These are phyloP conservation scores for Zygoascus ofunaensis DNA, from an alignment of 805 yeast species.

Conservation along the genomic window DNA sequence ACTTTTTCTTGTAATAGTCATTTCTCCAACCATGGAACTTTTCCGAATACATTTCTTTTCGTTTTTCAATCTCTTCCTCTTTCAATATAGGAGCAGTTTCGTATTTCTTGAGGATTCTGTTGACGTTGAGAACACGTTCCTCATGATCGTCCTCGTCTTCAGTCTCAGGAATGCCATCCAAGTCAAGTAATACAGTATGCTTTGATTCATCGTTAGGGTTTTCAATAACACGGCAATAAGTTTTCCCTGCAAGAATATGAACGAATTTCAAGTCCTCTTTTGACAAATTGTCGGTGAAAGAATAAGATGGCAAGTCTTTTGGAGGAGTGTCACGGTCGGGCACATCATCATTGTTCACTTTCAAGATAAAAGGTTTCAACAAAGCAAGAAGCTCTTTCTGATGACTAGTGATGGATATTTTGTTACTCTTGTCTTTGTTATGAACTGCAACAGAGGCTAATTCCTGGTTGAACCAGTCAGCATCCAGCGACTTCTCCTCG, in stretches of 20 bases:
- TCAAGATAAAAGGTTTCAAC: conserved; percentile 38
- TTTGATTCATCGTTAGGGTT: conserved; percentile 8
- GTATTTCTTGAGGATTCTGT: conserved; percentile 35
- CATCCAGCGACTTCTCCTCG: conserved; percentile 70
- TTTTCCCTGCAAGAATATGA: conserved; percentile 20
- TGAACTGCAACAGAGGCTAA: conserved; percentile 38
- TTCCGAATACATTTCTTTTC: conserved; percentile 56
- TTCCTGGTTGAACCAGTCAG: conserved; percentile 85
- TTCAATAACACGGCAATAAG: conserved; percentile 19
- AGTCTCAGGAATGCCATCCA: conserved; percentile 64
- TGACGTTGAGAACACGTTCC: conserved; percentile 50
- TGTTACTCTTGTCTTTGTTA: conserved; percentile 46
- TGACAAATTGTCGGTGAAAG: conserved; percentile 6
- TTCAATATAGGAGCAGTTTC: conserved; percentile 25
- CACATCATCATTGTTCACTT: conserved; percentile 17
- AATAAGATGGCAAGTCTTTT: not conserved
- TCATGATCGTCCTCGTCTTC: conserved; percentile 51
- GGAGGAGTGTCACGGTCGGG: conserved; percentile 1
- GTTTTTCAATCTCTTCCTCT: conserved; percentile 28
- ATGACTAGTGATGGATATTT: conserved; percentile 39
- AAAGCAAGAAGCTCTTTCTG: conserved; percentile 57
- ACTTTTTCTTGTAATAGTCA: conserved; percentile 72
- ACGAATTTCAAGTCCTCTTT: conserved; percentile 19
- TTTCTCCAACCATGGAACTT: conserved; percentile 80
- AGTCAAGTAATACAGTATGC: conserved; percentile 27